Base-by-base conservation (phyloP, 2,329 filamentous ascomycete species). In the Elsinoe arachidis region DNA sequence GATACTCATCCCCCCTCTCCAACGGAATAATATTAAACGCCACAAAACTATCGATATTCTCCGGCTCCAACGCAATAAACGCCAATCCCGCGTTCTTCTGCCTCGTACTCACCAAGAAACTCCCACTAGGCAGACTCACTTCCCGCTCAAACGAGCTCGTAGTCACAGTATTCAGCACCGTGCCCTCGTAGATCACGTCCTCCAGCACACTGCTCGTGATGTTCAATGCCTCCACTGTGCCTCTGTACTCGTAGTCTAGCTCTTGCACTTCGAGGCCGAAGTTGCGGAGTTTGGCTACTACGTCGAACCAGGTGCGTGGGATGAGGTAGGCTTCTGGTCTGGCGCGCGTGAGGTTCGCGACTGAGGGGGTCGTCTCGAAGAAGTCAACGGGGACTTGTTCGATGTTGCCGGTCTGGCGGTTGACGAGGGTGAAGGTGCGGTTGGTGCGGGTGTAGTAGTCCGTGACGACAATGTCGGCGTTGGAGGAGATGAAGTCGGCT, bases 71-170 rank as follows among this genome's bases (percentile, higher is more conserved):
- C 11, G 62, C 56, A 23, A 62, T 60, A 58, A 66, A 65, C 9
- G 64, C 62, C 61, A 64, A 61, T 14, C 61, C 64, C 15, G 63
- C 64, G 51, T 66, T 66, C 60, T 63, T 63, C 58, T 66, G 65
- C 58, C 59, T 61, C 3, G 63, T 65, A 43, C 61, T 61, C 23
- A 67, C 61, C 37, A 60, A 59, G 41, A 61, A 66, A 2, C 61
- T 64, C 0, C 64, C 65, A 3, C 56, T 59, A 4, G 65, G 65
- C 14, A 67, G 58, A 7, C 49, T 55, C 1, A 64, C 58, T 33
- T 58, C 57, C 26, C 61, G 58, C 35, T 57, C 46, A 2, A 61
- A 56, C 23, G 59, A 30, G 6, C 57, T 39, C 1, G 63, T 65
- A 19, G 58, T 61, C 0, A 66, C 60, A 1, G 61, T 62, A 9